Percentiles rank a stretch among this genome's conserved stretches.
Conservation (phyloP, 2,329 filamentous ascomycete species). For the Myotisia sp. region DNA sequence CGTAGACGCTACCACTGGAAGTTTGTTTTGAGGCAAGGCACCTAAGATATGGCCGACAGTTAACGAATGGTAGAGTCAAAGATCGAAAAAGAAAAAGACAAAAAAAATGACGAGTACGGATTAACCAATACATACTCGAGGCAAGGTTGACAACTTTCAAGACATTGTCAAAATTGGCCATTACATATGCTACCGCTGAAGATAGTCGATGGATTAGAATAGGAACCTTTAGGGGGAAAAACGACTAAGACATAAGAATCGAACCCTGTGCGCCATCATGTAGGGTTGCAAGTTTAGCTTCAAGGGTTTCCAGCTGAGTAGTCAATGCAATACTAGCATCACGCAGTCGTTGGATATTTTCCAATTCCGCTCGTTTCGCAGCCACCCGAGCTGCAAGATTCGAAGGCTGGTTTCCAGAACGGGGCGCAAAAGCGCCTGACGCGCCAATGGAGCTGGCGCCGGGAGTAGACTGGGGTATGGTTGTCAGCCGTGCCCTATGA, state of each 20-base stretch:
- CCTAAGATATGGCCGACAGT: too few species aligned
- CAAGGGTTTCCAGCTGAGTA: conserved; percentile 48
- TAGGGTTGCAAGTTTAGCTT: conserved; percentile 46
- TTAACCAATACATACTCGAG: conserved; percentile 46
- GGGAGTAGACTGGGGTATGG: too few species aligned
- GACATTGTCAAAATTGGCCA: conserved; percentile 54
- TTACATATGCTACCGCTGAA: conserved; percentile 48
- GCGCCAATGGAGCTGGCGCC: too few species aligned
- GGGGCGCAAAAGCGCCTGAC: conserved; percentile 19
- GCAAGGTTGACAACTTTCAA: conserved; percentile 51
- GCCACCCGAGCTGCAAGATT: conserved; percentile 48
- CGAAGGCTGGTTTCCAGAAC: conserved; percentile 32
- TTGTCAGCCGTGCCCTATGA: too few species aligned
- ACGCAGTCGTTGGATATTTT: conserved; percentile 47
- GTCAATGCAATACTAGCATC: conserved; percentile 48
- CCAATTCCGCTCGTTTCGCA: conserved; percentile 49
- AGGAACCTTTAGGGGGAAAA: neutral
- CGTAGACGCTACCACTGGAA: too few species aligned
- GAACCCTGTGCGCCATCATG: conserved; percentile 49
- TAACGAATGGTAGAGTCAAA: too few species aligned
- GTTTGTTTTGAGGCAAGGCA: too few species aligned
- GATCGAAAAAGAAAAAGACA: too few species aligned
- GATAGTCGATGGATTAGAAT: conserved; percentile 3
- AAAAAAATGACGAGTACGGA: too few species aligned
- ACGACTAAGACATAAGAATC: neutral